Percentiles rank a stretch among this genome's conserved stretches.
Conservation (phyloP, 192 early-diverging fungal genomes). For the Obelidium mucronatum region DNA sequence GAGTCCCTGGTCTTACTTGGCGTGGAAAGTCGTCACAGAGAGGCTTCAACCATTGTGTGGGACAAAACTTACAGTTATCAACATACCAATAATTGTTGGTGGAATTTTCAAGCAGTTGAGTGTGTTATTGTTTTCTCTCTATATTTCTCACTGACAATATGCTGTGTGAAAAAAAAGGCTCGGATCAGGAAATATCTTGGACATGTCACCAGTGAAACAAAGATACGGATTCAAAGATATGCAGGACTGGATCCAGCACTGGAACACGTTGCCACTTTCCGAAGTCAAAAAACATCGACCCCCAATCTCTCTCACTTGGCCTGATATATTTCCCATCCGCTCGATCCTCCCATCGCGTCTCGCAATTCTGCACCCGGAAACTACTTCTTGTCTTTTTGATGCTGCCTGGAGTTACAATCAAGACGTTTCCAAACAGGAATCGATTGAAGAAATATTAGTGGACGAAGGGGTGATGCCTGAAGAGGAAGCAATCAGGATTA, state of each 20-base stretch:
- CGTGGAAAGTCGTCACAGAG: slow-evolving; percentile 2
- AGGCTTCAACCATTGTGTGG: slow-evolving; percentile 23
- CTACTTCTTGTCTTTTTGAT: background rate
- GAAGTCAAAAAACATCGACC: background rate
- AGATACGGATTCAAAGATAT: slow-evolving; percentile 12
- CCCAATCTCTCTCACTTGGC: background rate
- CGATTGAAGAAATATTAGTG: slow-evolving; percentile 1
- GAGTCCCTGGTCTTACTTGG: slow-evolving; percentile 36
- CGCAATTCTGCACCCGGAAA: slow-evolving; percentile 11
- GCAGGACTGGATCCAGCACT: slow-evolving; percentile 28
- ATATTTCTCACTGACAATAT: background rate
- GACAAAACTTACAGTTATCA: background rate
- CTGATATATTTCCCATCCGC: slow-evolving; percentile 29
- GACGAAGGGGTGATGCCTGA: background rate
- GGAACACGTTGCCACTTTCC: background rate
- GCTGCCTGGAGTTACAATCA: background rate
- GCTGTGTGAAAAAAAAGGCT: slow-evolving; percentile 3
- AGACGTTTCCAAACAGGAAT: background rate
- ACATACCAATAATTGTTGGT: slow-evolving; percentile 32
- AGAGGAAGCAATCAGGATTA: background rate
- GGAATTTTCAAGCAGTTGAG: slow-evolving; percentile 35
- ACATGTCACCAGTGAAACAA: slow-evolving; percentile 14
- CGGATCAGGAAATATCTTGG: slow-evolving; percentile 21
- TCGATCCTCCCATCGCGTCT: slow-evolving; percentile 14
- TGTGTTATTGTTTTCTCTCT: background rate